Base-by-base conservation (phyloP, 169 alveolate species). In the Plasmodium knowlesi region DNA sequence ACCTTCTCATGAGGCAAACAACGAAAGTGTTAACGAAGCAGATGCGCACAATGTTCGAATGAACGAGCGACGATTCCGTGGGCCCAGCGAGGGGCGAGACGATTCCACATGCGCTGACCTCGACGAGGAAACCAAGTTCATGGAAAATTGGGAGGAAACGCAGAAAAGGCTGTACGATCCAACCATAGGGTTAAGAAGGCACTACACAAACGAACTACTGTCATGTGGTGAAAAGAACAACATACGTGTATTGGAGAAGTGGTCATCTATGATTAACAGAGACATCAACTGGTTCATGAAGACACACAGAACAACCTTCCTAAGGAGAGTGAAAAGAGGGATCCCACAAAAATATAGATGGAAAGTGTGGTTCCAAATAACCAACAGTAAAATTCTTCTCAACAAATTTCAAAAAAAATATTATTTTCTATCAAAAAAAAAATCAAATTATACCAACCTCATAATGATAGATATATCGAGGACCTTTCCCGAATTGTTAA, bases 261-360 rank as follows among this genome's bases (percentile, higher is more conserved):
- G 97, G 97, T 93, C 84, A 28, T 93, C 95, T 1, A 95, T 95
- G 97, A 81, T 85, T 54, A 71, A 71, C 43, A 95, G 95, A 50
- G 96, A 95, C 34, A 83, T 95, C 19, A 92, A 86, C 32, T 91
- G 95, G 91, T 95, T 95, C 82, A 86, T 72, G n/a, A 92, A 84
- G 30, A 78, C 83, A 12, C 97, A 95, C 70, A 91, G 25, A 80
- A 95, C 93, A 34, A 95, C 97, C n/a, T 86, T 71, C 46, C 37
- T 88, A 80, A 92, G 97, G 43, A 95, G 97, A 73, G 94, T 95
- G 5, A 92, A 93, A 43, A 84, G 97, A 73, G 97, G 97, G n/a
- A 93, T 92, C 5, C 97, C 97, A 14, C 97, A 95, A 86, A 93
- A 95, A 50, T 95, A 83, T 81, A 79, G 97, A 70, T 95, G 97